These are phyloP conservation scores for Saccharum spontaneum DNA, from an alignment of 176 grass and related monocot genomes.

Conservation along the genomic window DNA sequence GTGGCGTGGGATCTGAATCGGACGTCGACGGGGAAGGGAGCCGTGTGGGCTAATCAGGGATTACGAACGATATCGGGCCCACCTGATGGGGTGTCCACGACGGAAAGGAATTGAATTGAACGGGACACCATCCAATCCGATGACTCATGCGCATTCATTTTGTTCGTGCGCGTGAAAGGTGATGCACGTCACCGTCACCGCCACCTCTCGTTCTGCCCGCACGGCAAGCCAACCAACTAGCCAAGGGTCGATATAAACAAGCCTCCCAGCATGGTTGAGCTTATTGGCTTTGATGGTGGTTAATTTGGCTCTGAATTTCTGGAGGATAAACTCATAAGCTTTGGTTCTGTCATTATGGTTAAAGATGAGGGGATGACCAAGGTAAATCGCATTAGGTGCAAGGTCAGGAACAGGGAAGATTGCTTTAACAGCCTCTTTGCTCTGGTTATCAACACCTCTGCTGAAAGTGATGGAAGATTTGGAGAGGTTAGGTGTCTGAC, in stretches of 20 bases:
- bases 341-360: too few relatives aligned
- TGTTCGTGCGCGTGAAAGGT: too few relatives aligned
- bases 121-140: background rate
- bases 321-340: background rate
- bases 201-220: background rate
- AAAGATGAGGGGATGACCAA: too few relatives aligned
- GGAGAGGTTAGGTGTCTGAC: too few relatives aligned
- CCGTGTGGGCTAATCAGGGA: background rate
- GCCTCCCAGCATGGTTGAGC: background rate
- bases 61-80: background rate
- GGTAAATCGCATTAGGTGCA: too few relatives aligned
- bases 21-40: background rate
- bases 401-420: too few relatives aligned
- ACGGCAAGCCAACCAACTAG: background rate
- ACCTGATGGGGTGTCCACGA: background rate
- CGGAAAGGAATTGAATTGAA: background rate
- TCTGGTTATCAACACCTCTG: too few relatives aligned
- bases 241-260: too few relatives aligned
- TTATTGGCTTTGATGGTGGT: background rate
- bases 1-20: constrained; percentile 32
- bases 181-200: too few relatives aligned
- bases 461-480: too few relatives aligned
- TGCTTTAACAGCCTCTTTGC: too few relatives aligned
- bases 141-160: too few relatives aligned
- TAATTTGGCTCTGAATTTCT: background rate